These are phyloP conservation scores for Cercospora brassicicola DNA, from an alignment of 2,329 filamentous ascomycete species.

Conservation along the genomic window DNA sequence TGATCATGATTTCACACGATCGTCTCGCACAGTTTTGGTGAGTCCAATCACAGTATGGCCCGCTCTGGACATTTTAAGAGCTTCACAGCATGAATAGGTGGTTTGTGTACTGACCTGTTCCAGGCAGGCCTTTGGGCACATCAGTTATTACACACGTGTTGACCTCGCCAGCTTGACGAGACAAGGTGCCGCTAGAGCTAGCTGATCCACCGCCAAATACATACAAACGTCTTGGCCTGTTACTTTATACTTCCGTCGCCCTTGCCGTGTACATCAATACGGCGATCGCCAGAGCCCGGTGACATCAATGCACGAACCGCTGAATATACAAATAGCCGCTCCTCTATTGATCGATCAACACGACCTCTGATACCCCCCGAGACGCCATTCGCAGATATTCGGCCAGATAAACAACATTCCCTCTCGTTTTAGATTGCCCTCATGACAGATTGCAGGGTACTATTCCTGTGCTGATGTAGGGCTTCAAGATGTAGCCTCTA, in stretches of 20 bases:
- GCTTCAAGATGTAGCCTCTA: neutral
- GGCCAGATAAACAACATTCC: neutral
- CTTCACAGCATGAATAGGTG: neutral
- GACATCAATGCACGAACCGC: neutral
- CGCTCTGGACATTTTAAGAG: neutral
- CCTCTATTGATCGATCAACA: neutral
- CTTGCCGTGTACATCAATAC: neutral
- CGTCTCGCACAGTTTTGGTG: constrained; percentile 56
- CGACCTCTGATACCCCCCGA: neutral
- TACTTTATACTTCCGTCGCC: neutral
- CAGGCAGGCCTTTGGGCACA: constrained; percentile 64
- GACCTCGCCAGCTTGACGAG: constrained; percentile 44
- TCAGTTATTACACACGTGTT: constrained; percentile 52
- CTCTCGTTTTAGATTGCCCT: neutral
- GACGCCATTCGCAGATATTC: neutral
- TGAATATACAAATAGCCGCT: neutral
- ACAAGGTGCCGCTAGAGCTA: neutral
- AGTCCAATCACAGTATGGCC: neutral
- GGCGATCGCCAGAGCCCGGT: neutral
- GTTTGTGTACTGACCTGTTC: constrained; percentile 56
- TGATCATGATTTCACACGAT: constrained; percentile 77
- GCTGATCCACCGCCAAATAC: neutral
- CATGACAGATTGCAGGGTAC: neutral
- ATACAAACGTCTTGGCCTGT: neutral
- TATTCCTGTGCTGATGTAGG: neutral